Percentiles rank a stretch among this genome's conserved stretches.
Conservation (phyloP, 495 filamentous ascomycete genomes). For the Pseudevernia furfuracea region DNA sequence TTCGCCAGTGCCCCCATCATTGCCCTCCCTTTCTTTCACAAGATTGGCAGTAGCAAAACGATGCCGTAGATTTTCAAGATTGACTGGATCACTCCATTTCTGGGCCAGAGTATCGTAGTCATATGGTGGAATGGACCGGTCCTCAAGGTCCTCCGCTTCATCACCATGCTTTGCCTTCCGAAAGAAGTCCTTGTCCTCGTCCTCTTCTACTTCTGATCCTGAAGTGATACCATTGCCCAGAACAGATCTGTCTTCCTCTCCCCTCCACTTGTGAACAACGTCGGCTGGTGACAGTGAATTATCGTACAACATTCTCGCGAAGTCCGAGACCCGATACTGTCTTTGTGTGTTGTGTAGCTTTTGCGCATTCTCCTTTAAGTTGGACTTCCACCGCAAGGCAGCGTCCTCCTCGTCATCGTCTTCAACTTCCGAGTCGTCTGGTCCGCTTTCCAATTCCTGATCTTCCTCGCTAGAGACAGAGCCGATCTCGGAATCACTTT, state of each 20-base stretch:
- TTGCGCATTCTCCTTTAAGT: slow-evolving; percentile 68
- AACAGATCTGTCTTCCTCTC: slow-evolving; percentile 42
- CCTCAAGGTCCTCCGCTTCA: slow-evolving; percentile 59
- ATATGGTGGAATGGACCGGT: slow-evolving; percentile 67
- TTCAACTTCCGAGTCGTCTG: slow-evolving; percentile 39
- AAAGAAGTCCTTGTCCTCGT: slow-evolving; percentile 81
- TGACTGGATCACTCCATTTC: slow-evolving; percentile 76
- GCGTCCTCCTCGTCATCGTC: slow-evolving; percentile 54
- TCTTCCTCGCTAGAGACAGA: slow-evolving; percentile 70
- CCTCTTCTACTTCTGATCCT: slow-evolving; percentile 52
- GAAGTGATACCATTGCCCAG: slow-evolving; percentile 36
- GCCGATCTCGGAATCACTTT: slow-evolving; percentile 91
- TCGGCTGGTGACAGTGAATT: slow-evolving; percentile 65
- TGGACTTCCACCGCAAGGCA: slow-evolving; percentile 72
- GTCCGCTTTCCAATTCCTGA: slow-evolving; percentile 53
- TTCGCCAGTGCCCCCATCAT: slow-evolving; percentile 39
- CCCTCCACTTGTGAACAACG: slow-evolving; percentile 71
- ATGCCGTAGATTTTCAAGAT: slow-evolving; percentile 62
- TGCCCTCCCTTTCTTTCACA: slow-evolving; percentile 37
- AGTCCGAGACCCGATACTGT: slow-evolving; percentile 66
- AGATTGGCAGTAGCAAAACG: slow-evolving; percentile 68
- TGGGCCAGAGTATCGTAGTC: slow-evolving; percentile 73
- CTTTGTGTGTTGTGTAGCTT: slow-evolving; percentile 59
- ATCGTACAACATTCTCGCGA: slow-evolving; percentile 85
- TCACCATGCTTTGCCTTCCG: slow-evolving; percentile 57